These are phyloP conservation scores for Hyparrhenia diplandra DNA, from an alignment of 176 grass and related monocot genomes.

Conservation along the genomic window DNA sequence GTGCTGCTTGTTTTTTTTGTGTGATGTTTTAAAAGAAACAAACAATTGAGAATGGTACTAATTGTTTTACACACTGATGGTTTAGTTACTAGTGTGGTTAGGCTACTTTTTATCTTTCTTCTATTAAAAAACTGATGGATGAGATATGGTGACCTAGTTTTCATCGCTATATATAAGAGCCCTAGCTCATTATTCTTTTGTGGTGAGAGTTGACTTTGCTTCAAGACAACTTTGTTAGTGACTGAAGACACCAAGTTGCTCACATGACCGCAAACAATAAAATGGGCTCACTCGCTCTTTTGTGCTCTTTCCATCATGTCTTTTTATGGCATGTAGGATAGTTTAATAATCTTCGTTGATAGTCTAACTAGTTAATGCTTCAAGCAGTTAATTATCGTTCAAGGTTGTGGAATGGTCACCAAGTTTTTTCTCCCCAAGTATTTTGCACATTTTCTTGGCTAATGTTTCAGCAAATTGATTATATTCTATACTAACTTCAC, in stretches of 20 bases:
- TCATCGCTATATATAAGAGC: too few species aligned
- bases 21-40: background rate
- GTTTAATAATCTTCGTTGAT: background rate
- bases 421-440: background rate
- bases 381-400: background rate
- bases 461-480: background rate
- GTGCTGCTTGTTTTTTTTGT: background rate
- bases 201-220: slow-evolving; percentile 30
- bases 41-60: background rate
- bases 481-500: background rate
- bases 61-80: background rate
- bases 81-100: too few species aligned
- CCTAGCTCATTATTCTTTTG: background rate
- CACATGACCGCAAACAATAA: slow-evolving; percentile 26
- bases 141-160: too few species aligned
- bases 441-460: background rate
- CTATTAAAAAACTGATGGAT: background rate
- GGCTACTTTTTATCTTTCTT: background rate
- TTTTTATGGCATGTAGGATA: background rate
- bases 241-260: slow-evolving; percentile 17
- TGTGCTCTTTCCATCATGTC: background rate
- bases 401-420: background rate
- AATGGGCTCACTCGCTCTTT: slow-evolving; percentile 8
- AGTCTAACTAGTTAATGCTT: background rate
- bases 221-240: background rate